A percentile compares a stretch with the other conserved stretches of the same genome.
phyloP scores from a whole-genome alignment of 2,329 filamentous ascomycete species.

The Claviceps monticola region DNA sequence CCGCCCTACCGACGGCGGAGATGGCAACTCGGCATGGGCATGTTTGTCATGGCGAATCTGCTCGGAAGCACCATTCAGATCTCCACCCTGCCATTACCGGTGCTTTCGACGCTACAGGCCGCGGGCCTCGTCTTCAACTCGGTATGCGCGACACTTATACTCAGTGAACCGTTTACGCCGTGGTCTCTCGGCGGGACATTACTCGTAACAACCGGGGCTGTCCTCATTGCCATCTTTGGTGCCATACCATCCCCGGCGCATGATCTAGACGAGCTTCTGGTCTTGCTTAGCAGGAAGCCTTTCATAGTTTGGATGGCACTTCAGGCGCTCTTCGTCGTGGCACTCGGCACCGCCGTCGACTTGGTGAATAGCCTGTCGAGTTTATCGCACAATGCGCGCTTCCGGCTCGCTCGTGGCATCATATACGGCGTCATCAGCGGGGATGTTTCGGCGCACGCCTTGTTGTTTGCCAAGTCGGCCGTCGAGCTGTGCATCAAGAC shows the following conservation, averaged over 20 bases:
- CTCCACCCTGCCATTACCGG: slow-evolving; percentile 83
- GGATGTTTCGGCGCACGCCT: slow-evolving; percentile 82
- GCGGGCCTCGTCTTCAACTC: slow-evolving; percentile 97
- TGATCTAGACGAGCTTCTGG: slow-evolving; percentile 66
- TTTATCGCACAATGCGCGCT: slow-evolving; percentile 45
- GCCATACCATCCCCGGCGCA: slow-evolving; percentile 90
- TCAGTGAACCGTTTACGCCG: slow-evolving; percentile 85
- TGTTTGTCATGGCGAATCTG: slow-evolving; percentile 92
- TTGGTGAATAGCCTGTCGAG: slow-evolving; percentile 37
- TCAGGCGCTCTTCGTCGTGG: slow-evolving; percentile 58
- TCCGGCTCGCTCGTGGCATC: slow-evolving; percentile 68
- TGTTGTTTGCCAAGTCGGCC: slow-evolving; percentile 89
- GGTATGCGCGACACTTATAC: slow-evolving; percentile 84
- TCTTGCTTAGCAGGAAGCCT: slow-evolving; percentile 54
- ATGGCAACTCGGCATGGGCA: slow-evolving; percentile 96
- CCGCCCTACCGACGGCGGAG: slow-evolving; percentile 80
- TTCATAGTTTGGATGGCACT: slow-evolving; percentile 85
- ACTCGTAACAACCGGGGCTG: slow-evolving; percentile 75
- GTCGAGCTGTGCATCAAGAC: slow-evolving; percentile 87
- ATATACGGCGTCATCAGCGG: slow-evolving; percentile 83
- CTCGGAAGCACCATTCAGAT: slow-evolving; percentile 95
- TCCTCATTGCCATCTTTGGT: slow-evolving; percentile 86
- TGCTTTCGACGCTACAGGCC: slow-evolving; percentile 88
- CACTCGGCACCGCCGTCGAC: slow-evolving; percentile 51
- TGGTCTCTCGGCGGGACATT: slow-evolving; percentile 86